Evolutionary conservation across 2,329 filamentous ascomycete species (phyloP).

Genomic region (Gremmenia infestans): DNA sequence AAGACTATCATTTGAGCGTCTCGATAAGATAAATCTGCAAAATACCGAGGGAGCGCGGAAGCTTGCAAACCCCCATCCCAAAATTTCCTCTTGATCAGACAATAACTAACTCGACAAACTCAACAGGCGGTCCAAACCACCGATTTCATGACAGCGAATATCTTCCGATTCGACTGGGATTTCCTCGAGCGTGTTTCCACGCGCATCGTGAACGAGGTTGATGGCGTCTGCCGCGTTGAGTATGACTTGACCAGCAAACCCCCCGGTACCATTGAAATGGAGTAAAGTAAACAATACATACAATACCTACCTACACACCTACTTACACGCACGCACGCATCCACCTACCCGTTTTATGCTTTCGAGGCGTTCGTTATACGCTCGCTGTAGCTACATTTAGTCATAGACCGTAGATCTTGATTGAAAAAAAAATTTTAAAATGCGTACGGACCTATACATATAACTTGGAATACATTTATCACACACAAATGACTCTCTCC

Average conservation of each 20-base stretch:
- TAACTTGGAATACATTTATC: too few relatives aligned
- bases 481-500: too few relatives aligned
- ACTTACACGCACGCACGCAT: too few relatives aligned
- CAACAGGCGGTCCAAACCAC: constrained; percentile 49
- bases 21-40: too few relatives aligned
- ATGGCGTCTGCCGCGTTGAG: constrained; percentile 63
- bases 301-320: too few relatives aligned
- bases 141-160: constrained; percentile 36
- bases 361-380: not conserved
- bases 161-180: constrained; percentile 35
- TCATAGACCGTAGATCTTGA: not conserved
- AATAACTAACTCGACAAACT: too few relatives aligned
- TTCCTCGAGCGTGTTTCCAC: constrained; percentile 62
- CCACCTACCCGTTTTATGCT: not conserved
- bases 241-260: constrained; percentile 58
- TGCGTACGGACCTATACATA: too few relatives aligned
- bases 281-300: constrained; percentile 39
- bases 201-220: constrained; percentile 64
- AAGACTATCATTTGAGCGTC: too few relatives aligned
- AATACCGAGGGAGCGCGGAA: too few relatives aligned
- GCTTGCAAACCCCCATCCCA: too few relatives aligned
- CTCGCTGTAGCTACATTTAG: not conserved
- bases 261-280: constrained; percentile 62
- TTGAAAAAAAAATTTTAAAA: not conserved
- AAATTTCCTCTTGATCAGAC: too few relatives aligned